These are phyloP conservation scores for Inga laurina DNA, from an alignment of 306 rosid species.

Conservation along the genomic window DNA sequence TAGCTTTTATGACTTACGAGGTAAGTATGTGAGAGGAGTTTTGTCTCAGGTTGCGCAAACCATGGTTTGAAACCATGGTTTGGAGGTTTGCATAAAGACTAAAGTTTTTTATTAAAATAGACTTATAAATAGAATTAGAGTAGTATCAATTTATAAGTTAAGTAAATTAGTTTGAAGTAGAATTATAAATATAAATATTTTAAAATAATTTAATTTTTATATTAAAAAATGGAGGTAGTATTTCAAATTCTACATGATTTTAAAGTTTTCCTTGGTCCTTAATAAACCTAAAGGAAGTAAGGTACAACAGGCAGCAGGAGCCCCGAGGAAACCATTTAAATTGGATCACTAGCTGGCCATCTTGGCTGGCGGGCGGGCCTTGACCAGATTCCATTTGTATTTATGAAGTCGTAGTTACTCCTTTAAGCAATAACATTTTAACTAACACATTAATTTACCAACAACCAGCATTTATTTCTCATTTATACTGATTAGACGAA, in stretches of 20 bases:
- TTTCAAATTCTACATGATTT: not conserved
- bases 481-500: not conserved
- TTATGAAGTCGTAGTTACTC: not conserved
- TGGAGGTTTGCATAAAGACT: too few species aligned
- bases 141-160: too few species aligned
- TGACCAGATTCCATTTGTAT: not conserved
- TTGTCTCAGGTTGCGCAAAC: too few species aligned
- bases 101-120: too few species aligned
- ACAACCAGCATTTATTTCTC: constrained; percentile 1
- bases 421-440: not conserved
- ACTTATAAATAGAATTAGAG: too few species aligned
- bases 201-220: too few species aligned
- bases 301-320: not conserved
- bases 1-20: too few species aligned
- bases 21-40: too few species aligned
- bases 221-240: too few species aligned
- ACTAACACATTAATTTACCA: not conserved
- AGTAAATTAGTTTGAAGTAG: too few species aligned
- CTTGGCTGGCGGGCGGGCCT: not conserved
- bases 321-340: not conserved
- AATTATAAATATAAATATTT: too few species aligned
- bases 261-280: not conserved
- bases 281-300: not conserved
- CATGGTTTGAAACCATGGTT: too few species aligned
- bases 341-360: not conserved